Percentiles rank a stretch among this genome's conserved stretches.
Evolutionary conservation across 2,329 filamentous ascomycete genomes (phyloP).

Genomic region (Penicillium sp.): DNA sequence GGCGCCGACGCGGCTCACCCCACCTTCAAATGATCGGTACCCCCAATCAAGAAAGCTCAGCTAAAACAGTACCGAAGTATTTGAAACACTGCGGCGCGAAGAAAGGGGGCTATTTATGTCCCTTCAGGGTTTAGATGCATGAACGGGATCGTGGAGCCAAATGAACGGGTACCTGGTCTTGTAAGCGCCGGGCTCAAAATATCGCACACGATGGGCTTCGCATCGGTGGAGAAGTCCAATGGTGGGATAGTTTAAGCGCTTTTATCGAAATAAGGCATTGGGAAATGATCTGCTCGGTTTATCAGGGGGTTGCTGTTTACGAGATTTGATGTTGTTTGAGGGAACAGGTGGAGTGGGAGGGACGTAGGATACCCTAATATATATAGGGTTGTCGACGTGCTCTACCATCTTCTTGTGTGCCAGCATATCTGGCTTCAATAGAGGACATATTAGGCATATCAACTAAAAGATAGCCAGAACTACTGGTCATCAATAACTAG

Average conservation of each 20-base stretch:
- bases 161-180: not conserved
- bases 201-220: not conserved
- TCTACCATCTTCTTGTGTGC: no score
- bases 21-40: conserved; percentile 4
- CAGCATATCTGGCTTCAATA: no score
- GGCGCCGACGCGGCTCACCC: conserved; percentile 1
- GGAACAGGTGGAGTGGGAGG: no score
- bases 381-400: no score
- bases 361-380: no score
- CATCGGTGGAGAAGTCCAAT: not conserved
- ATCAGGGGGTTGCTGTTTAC: no score
- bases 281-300: not conserved
- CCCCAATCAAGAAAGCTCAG: not conserved
- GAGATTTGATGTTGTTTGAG: no score
- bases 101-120: not conserved
- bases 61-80: not conserved
- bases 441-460: no score
- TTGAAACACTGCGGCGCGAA: conserved; percentile 2
- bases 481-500: no score
- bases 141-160: not conserved
- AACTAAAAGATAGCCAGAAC: no score
- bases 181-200: not conserved
- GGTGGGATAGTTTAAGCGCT: conserved; percentile 4
- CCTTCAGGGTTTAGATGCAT: not conserved
- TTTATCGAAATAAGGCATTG: not conserved